Conservation (phyloP, 2,329 filamentous ascomycete species). For the Onygenales sp. region DNA sequence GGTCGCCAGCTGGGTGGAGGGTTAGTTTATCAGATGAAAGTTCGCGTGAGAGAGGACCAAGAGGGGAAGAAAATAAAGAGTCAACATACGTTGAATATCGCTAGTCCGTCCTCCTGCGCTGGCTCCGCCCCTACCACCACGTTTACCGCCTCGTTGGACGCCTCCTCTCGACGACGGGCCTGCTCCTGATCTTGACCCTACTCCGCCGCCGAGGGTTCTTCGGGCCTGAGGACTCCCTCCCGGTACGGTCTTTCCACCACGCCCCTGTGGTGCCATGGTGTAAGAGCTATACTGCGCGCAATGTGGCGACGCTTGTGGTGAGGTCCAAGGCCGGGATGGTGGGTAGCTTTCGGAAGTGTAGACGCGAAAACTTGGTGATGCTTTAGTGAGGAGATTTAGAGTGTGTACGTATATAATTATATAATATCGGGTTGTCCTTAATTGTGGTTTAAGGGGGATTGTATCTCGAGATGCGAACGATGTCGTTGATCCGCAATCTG, state of each 20-base stretch:
- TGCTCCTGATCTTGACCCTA: not conserved
- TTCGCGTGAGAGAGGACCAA: not conserved
- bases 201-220: slow-evolving; percentile 6
- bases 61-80: not conserved
- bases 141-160: not conserved
- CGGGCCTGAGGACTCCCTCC: slow-evolving; percentile 2
- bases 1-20: slow-evolving; percentile 55
- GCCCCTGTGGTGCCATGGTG: slow-evolving; percentile 9
- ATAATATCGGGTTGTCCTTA: too few species aligned
- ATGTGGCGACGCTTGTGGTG: not conserved
- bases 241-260: slow-evolving; percentile 6
- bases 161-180: slow-evolving; percentile 5
- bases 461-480: too few species aligned
- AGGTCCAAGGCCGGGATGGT: not conserved
- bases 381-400: too few species aligned
- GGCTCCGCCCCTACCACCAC: slow-evolving; percentile 8
- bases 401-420: too few species aligned
- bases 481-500: too few species aligned
- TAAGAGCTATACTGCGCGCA: not conserved
- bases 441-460: too few species aligned
- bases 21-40: slow-evolving; percentile 6
- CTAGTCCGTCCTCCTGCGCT: slow-evolving; percentile 16
- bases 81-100: slow-evolving; percentile 29
- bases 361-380: too few species aligned
- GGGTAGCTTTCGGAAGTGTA: too few species aligned